Conservation (phyloP, 768 basidiomycete genomes). For the Phlegmacium glaucopus region DNA sequence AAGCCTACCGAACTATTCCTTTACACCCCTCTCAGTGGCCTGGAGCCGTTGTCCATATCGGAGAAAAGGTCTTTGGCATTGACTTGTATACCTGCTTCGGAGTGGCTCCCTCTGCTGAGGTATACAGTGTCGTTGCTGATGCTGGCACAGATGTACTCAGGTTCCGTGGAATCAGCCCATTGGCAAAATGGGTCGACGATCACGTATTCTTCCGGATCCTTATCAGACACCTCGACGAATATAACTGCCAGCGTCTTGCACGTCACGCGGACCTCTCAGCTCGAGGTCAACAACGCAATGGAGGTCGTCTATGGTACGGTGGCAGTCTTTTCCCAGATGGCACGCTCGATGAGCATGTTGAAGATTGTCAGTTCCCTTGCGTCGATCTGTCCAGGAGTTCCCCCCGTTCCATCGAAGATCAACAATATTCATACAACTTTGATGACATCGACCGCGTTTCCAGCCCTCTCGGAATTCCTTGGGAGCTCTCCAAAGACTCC, state of each 20-base stretch:
- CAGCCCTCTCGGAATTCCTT: slow-evolving; percentile 19
- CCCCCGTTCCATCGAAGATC: background rate
- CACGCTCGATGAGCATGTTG: too few relatives aligned
- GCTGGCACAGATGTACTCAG: slow-evolving; percentile 20
- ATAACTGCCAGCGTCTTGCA: slow-evolving; percentile 16
- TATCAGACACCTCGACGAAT: slow-evolving; percentile 13
- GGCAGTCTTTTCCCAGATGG: too few relatives aligned
- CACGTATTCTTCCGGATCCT: slow-evolving; percentile 26
- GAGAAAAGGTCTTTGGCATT: slow-evolving; percentile 16
- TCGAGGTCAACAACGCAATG: too few relatives aligned
- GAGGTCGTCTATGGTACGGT: too few relatives aligned
- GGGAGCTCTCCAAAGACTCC: slow-evolving; percentile 14
- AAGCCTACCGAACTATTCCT: slow-evolving; percentile 35
- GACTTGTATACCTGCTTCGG: slow-evolving; percentile 25
- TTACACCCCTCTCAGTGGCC: slow-evolving; percentile 36
- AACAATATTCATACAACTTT: background rate
- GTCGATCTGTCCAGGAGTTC: background rate
- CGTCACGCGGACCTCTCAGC: slow-evolving; percentile 8
- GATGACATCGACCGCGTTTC: slow-evolving; percentile 33
- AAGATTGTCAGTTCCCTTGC: background rate
- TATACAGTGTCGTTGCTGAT: slow-evolving; percentile 22
- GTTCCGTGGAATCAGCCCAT: slow-evolving; percentile 21
- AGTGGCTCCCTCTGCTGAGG: slow-evolving; percentile 11
- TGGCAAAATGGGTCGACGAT: slow-evolving; percentile 31
- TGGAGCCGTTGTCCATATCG: slow-evolving; percentile 22